phyloP scores from a whole-genome alignment of 805 yeast genomes.

The Starmerella davenportii region DNA sequence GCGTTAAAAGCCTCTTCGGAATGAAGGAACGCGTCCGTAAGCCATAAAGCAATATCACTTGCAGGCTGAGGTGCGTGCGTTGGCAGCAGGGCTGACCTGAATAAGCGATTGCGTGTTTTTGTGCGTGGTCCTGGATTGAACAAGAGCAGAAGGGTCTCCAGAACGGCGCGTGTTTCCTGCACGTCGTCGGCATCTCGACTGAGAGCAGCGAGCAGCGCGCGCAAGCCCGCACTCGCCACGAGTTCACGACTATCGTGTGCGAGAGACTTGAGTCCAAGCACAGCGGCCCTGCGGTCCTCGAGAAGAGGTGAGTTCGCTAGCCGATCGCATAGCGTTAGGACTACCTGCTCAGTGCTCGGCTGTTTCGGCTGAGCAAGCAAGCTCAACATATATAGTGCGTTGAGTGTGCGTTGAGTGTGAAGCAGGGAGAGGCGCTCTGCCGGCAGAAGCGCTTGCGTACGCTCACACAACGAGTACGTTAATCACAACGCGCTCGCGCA shows the following conservation, averaged over 20 bases:
- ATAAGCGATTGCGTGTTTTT: conserved; percentile 14
- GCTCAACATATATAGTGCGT: conserved; percentile 26
- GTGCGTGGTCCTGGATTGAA: conserved; percentile 38
- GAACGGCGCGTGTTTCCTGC: conserved; percentile 54
- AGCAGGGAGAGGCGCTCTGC: too few relatives aligned
- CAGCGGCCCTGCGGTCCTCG: conserved; percentile 80
- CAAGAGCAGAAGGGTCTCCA: conserved; percentile 70
- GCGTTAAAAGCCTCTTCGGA: conserved; percentile 30
- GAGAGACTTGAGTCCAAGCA: conserved; percentile 72
- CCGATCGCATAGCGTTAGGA: conserved; percentile 75
- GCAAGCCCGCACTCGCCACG: conserved; percentile 72
- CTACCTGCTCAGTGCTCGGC: conserved; percentile 61
- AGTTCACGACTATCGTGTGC: conserved; percentile 76
- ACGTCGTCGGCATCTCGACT: conserved; percentile 50
- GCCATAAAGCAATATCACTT: conserved; percentile 80
- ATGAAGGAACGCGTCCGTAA: conserved; percentile 82
- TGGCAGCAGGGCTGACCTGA: conserved; percentile 25
- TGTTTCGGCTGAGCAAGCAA: conserved; percentile 31
- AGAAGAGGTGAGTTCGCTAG: conserved; percentile 63
- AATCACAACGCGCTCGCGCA: neutral
- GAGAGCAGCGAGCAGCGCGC: conserved; percentile 52
- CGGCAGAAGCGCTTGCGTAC: neutral
- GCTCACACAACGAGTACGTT: neutral
- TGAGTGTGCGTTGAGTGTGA: too few relatives aligned
- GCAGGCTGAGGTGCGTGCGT: conserved; percentile 34